Evolutionary conservation across 768 basidiomycete species (phyloP).

Genomic region (Rhizopogon roseolus): DNA sequence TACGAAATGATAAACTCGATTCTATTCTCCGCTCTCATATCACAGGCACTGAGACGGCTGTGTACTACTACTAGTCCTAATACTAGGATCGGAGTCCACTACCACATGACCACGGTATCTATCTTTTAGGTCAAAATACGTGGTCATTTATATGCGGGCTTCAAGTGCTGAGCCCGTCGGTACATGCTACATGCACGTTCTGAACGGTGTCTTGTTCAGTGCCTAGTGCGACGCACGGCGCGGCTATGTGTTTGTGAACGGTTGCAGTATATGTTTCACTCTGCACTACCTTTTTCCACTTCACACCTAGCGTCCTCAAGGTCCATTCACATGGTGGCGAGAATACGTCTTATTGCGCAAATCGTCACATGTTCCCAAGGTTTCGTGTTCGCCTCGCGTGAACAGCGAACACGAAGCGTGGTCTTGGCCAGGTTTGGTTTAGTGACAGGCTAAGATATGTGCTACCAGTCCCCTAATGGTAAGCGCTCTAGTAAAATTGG

Average conservation of each 20-base stretch:
- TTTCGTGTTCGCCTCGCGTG: neutral
- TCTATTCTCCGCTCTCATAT: neutral
- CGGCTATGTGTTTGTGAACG: neutral
- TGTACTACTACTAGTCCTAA: too few relatives aligned
- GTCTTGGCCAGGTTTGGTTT: neutral
- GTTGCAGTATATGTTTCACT: neutral
- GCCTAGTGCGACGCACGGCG: too few relatives aligned
- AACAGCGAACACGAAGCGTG: neutral
- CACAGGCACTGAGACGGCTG: neutral
- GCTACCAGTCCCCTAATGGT: too few relatives aligned
- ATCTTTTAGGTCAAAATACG: neutral
- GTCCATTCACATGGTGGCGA: neutral
- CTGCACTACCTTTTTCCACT: neutral
- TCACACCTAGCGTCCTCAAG: neutral
- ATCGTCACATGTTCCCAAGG: neutral
- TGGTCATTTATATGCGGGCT: neutral
- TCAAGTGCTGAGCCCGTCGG: neutral
- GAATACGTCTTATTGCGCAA: too few relatives aligned
- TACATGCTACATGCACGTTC: neutral
- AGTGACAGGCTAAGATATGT: too few relatives aligned
- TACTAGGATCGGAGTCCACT: neutral
- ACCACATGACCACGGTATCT: neutral
- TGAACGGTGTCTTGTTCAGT: neutral
- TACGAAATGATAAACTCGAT: neutral
- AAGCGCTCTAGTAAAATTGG: too few relatives aligned